phyloP scores from a whole-genome alignment of 2,329 filamentous ascomycete genomes.

The Colletotrichum agaves region DNA sequence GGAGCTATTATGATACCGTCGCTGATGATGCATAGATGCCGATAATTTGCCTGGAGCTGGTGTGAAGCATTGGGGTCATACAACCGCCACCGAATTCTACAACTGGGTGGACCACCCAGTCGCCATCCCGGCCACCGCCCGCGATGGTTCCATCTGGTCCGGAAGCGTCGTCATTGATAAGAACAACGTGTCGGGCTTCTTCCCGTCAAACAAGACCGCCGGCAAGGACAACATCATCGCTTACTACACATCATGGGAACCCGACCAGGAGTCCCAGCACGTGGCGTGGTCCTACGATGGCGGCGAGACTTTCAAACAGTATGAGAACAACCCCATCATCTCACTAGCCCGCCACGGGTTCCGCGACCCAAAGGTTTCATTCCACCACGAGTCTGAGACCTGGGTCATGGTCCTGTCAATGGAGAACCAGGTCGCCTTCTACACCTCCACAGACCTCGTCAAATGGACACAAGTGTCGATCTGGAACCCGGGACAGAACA shows the following conservation, averaged over 20 bases:
- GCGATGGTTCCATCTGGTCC: slow-evolving; percentile 59
- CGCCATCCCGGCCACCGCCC: slow-evolving; percentile 62
- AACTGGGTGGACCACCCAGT: slow-evolving; percentile 74
- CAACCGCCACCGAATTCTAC: slow-evolving; percentile 70
- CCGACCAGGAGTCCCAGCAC: slow-evolving; percentile 63
- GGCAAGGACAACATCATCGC: slow-evolving; percentile 64
- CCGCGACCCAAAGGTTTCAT: slow-evolving; percentile 73
- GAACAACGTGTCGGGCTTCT: slow-evolving; percentile 75
- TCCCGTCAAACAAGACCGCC: slow-evolving; percentile 64
- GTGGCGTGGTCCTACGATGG: slow-evolving; percentile 71
- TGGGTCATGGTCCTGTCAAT: slow-evolving; percentile 71
- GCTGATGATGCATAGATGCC: slow-evolving; percentile 19
- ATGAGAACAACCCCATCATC: slow-evolving; percentile 70
- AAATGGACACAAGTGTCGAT: slow-evolving; percentile 58
- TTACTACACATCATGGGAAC: slow-evolving; percentile 49
- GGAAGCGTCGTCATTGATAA: slow-evolving; percentile 68
- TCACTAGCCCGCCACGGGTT: slow-evolving; percentile 65
- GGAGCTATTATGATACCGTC: neutral
- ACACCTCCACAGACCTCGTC: slow-evolving; percentile 67
- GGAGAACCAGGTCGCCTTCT: slow-evolving; percentile 70
- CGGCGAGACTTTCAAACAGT: slow-evolving; percentile 71
- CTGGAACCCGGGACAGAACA: slow-evolving; percentile 46
- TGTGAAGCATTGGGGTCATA: slow-evolving; percentile 71
- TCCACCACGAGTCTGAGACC: slow-evolving; percentile 56
- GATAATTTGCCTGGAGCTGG: slow-evolving; percentile 62